Conservation (phyloP, 208 protist species). For the Leishmania tropica region DNA sequence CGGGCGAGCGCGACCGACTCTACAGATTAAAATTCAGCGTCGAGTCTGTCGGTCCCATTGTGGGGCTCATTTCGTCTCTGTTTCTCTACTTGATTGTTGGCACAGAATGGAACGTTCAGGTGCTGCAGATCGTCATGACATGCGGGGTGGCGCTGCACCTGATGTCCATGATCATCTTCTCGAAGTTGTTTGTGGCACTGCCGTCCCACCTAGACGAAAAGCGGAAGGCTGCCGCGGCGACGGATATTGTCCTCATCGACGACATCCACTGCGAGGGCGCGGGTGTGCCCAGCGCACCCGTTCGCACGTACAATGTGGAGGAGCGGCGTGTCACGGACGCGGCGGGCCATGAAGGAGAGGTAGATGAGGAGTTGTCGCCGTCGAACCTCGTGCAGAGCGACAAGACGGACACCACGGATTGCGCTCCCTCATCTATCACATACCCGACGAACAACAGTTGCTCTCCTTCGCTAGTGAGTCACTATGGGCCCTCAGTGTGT, state of each 20-base stretch:
- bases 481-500: slow-evolving; percentile 47
- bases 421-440: slow-evolving; percentile 37
- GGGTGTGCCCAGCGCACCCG: not conserved
- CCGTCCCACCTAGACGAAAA: slow-evolving; percentile 38
- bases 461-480: slow-evolving; percentile 9
- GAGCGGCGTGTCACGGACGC: slow-evolving; percentile 33
- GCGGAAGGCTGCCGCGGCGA: not conserved
- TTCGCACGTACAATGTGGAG: slow-evolving; percentile 27
- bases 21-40: slow-evolving; percentile 77
- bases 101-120: slow-evolving; percentile 46
- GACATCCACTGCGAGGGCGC: not conserved
- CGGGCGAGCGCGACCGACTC: slow-evolving; percentile 60
- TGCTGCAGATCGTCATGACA: slow-evolving; percentile 61
- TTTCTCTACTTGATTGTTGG: slow-evolving; percentile 53
- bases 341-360: slow-evolving; percentile 11
- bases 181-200: slow-evolving; percentile 48
- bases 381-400: slow-evolving; percentile 14
- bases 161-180: slow-evolving; percentile 50
- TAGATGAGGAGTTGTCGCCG: slow-evolving; percentile 25
- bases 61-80: slow-evolving; percentile 49
- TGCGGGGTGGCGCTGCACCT: slow-evolving; percentile 55
- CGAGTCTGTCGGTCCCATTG: slow-evolving; percentile 60
- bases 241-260: not conserved
- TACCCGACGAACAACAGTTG: slow-evolving; percentile 12
- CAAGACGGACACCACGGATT: slow-evolving; percentile 38